Evolutionary conservation across 73 alveolate species (phyloP), one percentile per base, ranked within the genome.

Genomic region (Paramecium primaurelia): DNA sequence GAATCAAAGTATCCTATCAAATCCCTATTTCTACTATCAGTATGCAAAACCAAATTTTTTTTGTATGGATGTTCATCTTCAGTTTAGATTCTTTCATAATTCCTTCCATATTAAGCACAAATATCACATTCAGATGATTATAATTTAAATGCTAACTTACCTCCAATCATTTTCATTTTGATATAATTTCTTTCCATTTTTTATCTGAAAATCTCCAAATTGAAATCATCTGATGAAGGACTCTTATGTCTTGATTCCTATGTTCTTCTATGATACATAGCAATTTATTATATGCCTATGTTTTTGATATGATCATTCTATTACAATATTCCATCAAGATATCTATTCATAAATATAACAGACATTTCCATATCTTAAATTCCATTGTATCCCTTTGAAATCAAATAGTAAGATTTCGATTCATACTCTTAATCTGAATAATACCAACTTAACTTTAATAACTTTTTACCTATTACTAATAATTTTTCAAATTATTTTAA

Each of bases 381-480:
- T 2, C 91, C 91, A 28, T 45, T 26, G 25, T 42, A 80, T 6
- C 64, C 91, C 28, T 49, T 80, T 0, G 58, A 40, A 5, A 80
- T 14, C 9, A 80, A 6, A 9, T 47, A 47, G 16, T 80, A 80
- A 8, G 77, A 54, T 45, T 80, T 80, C 30, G 4, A 25, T 47
- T 80, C 91, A 80, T 80, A 80, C 18, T 80, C 91, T 42, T 80
- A 7, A 20, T 45, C 51, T 25, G 36, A 9, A 22, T 42, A 80
- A 26, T 80, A 80, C 91, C 91, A 80, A 80, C 91, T 80, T 18
- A 80, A 25, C 58, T 80, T 80, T 36, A 80, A 49, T 36, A 80
- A 26, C 30, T 80, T 80, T 45, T 80, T 80, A 16, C 91, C 91
- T 3, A 44, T 32, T 20, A 45, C 32, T 26, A 80, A 26, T 8